phyloP scores from a whole-genome alignment of 116 monocot species.

The Posidonia oceanica region DNA sequence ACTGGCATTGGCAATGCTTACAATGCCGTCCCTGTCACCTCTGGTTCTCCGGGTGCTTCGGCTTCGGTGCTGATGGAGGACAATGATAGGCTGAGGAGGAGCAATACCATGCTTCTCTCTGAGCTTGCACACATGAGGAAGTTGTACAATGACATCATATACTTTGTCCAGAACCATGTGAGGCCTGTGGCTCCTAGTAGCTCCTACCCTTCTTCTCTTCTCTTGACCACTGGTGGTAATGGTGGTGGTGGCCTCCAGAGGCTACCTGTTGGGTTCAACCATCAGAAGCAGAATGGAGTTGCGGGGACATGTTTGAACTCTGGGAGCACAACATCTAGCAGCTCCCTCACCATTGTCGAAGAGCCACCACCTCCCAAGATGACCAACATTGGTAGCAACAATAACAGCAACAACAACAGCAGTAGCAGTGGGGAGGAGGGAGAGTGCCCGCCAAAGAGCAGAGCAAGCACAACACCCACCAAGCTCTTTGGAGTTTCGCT shows the following conservation, averaged over 20 bases:
- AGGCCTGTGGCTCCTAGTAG: constrained; percentile 21
- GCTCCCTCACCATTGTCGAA: constrained; percentile 28
- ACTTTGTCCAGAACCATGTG: constrained; percentile 80
- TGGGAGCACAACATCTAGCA: constrained; percentile 25
- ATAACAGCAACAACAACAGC: constrained; percentile 1
- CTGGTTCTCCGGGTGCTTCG: background rate
- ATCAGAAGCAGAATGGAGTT: constrained; percentile 1
- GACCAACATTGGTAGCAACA: background rate
- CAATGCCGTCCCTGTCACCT: constrained; percentile 1
- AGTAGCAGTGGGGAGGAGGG: background rate
- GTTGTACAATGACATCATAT: constrained; percentile 82
- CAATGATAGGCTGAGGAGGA: constrained; percentile 61
- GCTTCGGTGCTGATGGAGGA: constrained; percentile 53
- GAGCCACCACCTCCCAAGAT: constrained; percentile 4
- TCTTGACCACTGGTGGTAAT: background rate
- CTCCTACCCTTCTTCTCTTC: constrained; percentile 13
- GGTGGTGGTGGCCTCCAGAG: background rate
- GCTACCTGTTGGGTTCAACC: background rate
- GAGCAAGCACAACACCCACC: too few relatives aligned
- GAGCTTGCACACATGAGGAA: constrained; percentile 83
- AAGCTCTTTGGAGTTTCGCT: constrained; percentile 23
- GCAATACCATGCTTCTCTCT: constrained; percentile 46
- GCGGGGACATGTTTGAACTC: constrained; percentile 2
- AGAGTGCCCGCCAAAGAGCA: too few relatives aligned
- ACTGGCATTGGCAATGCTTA: background rate